These are phyloP conservation scores for Fraxinus angustifolia DNA, from an alignment of 305 asterid genomes.

Conservation along the genomic window DNA sequence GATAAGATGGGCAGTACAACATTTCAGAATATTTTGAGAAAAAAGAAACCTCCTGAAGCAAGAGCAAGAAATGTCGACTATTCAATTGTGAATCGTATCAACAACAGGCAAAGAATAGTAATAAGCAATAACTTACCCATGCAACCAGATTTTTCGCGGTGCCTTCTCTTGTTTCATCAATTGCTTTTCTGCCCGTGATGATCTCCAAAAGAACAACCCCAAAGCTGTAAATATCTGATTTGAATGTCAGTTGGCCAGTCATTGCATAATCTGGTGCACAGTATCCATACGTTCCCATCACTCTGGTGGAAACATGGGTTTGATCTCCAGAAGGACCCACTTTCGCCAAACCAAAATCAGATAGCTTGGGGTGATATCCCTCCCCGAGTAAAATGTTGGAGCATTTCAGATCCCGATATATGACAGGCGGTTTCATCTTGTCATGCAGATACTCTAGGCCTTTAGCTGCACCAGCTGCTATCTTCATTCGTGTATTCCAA, in stretches of 20 bases:
- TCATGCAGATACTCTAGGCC: conserved; percentile 7
- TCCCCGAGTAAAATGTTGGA: not conserved
- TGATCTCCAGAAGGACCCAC: conserved; percentile 12
- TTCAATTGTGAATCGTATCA: not conserved
- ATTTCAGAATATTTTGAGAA: not conserved
- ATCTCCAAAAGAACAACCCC: conserved; percentile 2
- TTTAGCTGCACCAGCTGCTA: conserved; percentile 2
- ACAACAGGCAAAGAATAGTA: not conserved
- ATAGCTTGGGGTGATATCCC: not conserved
- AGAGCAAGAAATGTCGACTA: not conserved
- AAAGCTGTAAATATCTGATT: not conserved
- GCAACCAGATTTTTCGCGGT: not conserved
- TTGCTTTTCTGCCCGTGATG: not conserved
- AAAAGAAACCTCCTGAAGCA: not conserved
- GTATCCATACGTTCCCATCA: not conserved
- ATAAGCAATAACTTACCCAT: not conserved
- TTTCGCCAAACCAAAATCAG: conserved; percentile 10
- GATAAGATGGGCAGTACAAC: not conserved
- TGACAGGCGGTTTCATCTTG: conserved; percentile 1
- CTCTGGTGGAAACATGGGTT: not conserved
- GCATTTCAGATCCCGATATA: conserved; percentile 10
- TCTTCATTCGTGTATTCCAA: conserved; percentile 5
- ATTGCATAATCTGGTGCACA: conserved; percentile 2
- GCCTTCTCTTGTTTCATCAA: not conserved
- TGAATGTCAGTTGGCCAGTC: conserved; percentile 1